Evolutionary conservation across 1,284 basidiomycete genomes (phyloP), one percentile per base, ranked within the genome.

Genomic region (Pseudozyma sp.): DNA sequence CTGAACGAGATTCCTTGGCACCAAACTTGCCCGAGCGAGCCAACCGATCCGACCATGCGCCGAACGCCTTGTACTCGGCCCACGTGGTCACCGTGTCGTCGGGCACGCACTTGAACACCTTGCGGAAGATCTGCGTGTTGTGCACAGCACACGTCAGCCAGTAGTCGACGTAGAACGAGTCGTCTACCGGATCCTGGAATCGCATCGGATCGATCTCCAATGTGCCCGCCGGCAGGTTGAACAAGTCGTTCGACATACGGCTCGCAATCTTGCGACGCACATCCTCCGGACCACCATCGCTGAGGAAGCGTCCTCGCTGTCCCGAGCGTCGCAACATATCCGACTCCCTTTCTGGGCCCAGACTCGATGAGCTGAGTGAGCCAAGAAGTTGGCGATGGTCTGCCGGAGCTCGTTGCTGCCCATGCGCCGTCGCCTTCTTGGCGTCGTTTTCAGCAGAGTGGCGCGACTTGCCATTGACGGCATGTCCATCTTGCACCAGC

Each of bases 31-130:
- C 71, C 17, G 73, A 75, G 2, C 65, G 54, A 1, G 68, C 68
- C 34, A 82, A 46, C 0, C 81, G 64, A 47, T 79, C 73, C 16
- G 64, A 43, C 81, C 81, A 83, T 0, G 70, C 63, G 13, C 48
- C 53, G 34, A 75, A 82, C 7, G 66, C 66, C 66, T 83, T 84
- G 68, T 82, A 84, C 51, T 80, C 80, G 16, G 68, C 66, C 82
- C 82, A 84, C 13, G 81, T 83, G 44, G 71, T 81, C 11, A 83
- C 76, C 42, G 71, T 79, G 54, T 84, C 80, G 59, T 84, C 82
- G 3, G 82, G 82, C 7, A 82, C 77, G 42, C 79, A 78, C 44
- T 78, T 79, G 75, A 84, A 83, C 50, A 83, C 81, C 31, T 77
- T 75, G n/a, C 81, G 66, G 71, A 70, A 84, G 44, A 83, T 78